Conservation (phyloP, 495 filamentous ascomycete genomes). For the Chaetomium fimeti region DNA sequence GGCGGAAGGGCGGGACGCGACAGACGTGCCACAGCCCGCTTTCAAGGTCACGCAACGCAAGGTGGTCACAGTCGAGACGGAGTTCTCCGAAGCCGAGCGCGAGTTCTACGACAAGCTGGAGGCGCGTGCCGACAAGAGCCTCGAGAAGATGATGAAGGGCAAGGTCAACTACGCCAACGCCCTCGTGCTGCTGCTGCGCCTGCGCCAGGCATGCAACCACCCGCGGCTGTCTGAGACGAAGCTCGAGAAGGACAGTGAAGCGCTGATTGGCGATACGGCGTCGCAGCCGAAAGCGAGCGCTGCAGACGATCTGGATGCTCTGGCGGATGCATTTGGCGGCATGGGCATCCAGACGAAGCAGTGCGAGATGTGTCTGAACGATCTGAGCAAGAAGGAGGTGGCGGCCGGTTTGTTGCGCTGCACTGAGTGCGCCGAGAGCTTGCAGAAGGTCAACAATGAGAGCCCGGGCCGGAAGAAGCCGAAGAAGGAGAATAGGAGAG, state of each 20-base stretch:
- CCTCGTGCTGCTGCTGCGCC: slow-evolving; percentile 79
- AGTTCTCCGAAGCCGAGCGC: slow-evolving; percentile 77
- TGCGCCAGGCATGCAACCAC: slow-evolving; percentile 94
- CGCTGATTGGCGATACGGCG: slow-evolving; percentile 62
- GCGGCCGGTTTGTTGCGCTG: slow-evolving; percentile 54
- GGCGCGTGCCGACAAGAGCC: slow-evolving; percentile 74
- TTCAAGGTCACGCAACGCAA: slow-evolving; percentile 88
- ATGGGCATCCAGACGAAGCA: slow-evolving; percentile 77
- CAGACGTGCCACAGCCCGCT: slow-evolving; percentile 47
- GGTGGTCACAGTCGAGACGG: slow-evolving; percentile 72
- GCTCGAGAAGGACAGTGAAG: slow-evolving; percentile 82
- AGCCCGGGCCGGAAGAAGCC: slow-evolving; percentile 39
- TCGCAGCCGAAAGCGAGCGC: slow-evolving; percentile 48
- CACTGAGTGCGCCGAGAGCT: slow-evolving; percentile 31
- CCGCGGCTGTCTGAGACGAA: slow-evolving; percentile 80
- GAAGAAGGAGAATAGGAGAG: slow-evolving; percentile 49
- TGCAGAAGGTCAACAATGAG: slow-evolving; percentile 40
- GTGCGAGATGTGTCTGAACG: slow-evolving; percentile 83
- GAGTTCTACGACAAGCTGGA: slow-evolving; percentile 84
- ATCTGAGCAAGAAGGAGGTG: slow-evolving; percentile 60
- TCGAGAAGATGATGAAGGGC: slow-evolving; percentile 81
- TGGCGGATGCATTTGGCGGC: slow-evolving; percentile 81
- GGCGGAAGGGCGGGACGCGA: slow-evolving; percentile 47
- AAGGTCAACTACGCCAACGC: slow-evolving; percentile 59
- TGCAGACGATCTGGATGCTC: slow-evolving; percentile 67